Base-by-base conservation (phyloP, 306 rosid species). In the Albizia julibrissin region DNA sequence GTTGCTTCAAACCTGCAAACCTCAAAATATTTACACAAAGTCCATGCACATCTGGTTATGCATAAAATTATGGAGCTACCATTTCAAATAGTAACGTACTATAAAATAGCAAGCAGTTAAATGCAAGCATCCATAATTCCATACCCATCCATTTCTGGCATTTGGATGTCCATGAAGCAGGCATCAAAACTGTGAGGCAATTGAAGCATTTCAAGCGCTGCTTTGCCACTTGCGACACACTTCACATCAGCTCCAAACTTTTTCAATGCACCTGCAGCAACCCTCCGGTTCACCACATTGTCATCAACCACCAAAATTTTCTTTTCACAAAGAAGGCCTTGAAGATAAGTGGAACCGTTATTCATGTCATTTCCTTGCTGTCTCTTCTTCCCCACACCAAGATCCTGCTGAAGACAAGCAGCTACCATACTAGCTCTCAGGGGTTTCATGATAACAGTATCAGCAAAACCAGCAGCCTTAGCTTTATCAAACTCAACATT, bases 141-240 rank as follows among this genome's bases (percentile, higher is more conserved):
- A 43, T 89, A 94, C 99, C 99, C 99, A 69, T 96, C 99, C 99
- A 96, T 96, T 83, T 96, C 99, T 12, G 99, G 99, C 99, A 96
- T 96, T 79, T 96, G 99, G 83, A 96, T 93, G 81, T 96, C 99
- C 99, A 96, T 96, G 90, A 96, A 96, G 85, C 99, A 96, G 26
- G 99, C 99, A 87, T 96, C 97, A 58, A 96, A 93, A 72, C 74
- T 42, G 73, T 96, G 98, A 14, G 99, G 99, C 42, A 91, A 79
- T 70, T 92, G 87, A 89, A 96, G 99, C 91, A 90, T 78, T 11
- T 82, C 86, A 84, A 96, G 97, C 15, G 99, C 98, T 76, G 88
- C 87, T 89, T 92, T 90, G 58, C 99, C 99, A 39, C 99, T 93
- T 27, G 88, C 98, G 2, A 83, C 98, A 68, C 99, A 96, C 77